Percentiles rank a stretch among this genome's conserved stretches.
Conservation (phyloP, 371 early-diverging fungal species). For the Rhizopus microsporus region DNA sequence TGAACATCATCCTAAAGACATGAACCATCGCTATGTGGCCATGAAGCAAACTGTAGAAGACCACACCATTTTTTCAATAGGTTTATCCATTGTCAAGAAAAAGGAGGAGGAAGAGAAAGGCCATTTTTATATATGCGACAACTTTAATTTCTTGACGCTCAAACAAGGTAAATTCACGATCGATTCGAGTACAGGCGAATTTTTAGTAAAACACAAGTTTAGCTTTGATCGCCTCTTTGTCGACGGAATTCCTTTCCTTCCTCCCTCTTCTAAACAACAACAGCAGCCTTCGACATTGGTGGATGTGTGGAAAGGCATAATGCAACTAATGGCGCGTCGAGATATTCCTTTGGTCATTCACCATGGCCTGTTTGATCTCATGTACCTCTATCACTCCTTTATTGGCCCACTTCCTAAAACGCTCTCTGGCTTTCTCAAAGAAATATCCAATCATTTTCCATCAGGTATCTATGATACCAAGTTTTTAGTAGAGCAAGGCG, state of each 20-base stretch:
- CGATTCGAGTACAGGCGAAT: constrained; percentile 67
- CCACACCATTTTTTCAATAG: constrained; percentile 82
- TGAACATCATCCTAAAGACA: constrained; percentile 35
- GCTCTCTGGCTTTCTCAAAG: constrained; percentile 70
- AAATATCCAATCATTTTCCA: constrained; percentile 76
- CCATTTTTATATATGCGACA: constrained; percentile 11
- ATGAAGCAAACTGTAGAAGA: constrained; percentile 64
- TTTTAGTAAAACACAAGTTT: constrained; percentile 80
- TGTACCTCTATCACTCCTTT: constrained; percentile 87
- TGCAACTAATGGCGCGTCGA: constrained; percentile 21
- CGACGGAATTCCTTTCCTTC: constrained; percentile 73
- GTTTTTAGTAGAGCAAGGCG: constrained; percentile 58
- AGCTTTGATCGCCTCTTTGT: constrained; percentile 76
- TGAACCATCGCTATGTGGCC: constrained; percentile 76
- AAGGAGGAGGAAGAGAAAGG: constrained; percentile 6
- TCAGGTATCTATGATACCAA: constrained; percentile 92
- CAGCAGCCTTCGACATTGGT: background rate
- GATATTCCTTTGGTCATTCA: constrained; percentile 77
- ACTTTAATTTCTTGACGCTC: constrained; percentile 27
- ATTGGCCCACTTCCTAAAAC: constrained; percentile 72
- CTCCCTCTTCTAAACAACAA: constrained; percentile 6
- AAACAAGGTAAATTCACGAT: constrained; percentile 52
- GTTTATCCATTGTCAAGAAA: constrained; percentile 66
- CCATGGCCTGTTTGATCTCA: constrained; percentile 89
- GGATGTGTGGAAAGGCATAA: constrained; percentile 39